Conservation (phyloP, 148 eudicot genomes). For the Selenicereus undatus region DNA sequence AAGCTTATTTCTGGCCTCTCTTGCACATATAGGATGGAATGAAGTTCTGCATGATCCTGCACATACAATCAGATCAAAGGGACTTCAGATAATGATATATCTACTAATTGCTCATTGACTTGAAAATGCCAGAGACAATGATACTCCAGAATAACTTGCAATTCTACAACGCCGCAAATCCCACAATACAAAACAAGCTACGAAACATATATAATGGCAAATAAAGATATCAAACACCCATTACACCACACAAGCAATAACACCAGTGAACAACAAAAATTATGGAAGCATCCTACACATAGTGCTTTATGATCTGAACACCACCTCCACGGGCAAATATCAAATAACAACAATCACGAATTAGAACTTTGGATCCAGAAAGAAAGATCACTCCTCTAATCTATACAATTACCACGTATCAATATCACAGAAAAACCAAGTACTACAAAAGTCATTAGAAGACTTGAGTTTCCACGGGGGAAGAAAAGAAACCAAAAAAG, state of each 20-base stretch:
- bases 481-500: not conserved
- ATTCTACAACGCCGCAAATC: not conserved
- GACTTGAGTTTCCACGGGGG: not conserved
- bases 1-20: constrained; percentile 88
- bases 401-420: not conserved
- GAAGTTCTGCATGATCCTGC: constrained; percentile 94
- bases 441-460: not conserved
- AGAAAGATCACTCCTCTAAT: not conserved
- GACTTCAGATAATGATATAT: constrained; percentile 5
- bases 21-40: constrained; percentile 93
- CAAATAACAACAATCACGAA: not conserved
- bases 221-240: not conserved
- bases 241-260: not conserved
- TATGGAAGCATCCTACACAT: not conserved
- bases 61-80: constrained; percentile 13
- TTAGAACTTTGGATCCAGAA: not conserved
- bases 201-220: not conserved
- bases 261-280: not conserved
- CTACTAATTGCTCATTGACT: not conserved
- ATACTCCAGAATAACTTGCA: not conserved
- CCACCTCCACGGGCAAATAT: not conserved
- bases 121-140: not conserved
- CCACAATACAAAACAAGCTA: not conserved
- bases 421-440: not conserved
- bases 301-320: not conserved